Evolutionary conservation across 2,329 filamentous ascomycete genomes (phyloP).

Genomic region (Coniochaeta sp.): DNA sequence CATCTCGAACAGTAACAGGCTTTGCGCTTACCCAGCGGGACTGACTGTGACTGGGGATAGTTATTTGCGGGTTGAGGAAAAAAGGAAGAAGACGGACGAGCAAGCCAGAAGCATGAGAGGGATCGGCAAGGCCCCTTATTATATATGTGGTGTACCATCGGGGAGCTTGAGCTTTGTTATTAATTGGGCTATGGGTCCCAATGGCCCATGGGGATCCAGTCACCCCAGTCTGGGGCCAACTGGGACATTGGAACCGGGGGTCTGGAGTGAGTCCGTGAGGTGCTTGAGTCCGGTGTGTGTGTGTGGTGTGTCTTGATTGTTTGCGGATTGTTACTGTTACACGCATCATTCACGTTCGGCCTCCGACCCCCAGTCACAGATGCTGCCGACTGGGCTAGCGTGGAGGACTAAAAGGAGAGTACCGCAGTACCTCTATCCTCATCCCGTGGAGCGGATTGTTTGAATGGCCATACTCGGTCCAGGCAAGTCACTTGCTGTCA

Average conservation of each 20-base stretch:
- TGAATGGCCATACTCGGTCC: not conserved
- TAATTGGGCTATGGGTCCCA: not conserved
- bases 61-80: not conserved
- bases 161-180: not conserved
- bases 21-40: constrained; percentile 1
- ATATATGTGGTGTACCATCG: not conserved
- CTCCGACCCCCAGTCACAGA: not conserved
- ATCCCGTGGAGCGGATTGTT: not conserved
- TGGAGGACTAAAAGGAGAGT: not conserved
- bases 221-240: not conserved
- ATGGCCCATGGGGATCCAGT: not conserved
- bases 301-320: not conserved
- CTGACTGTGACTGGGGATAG: not conserved
- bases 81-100: not conserved
- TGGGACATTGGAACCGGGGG: not conserved
- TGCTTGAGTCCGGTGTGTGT: not conserved
- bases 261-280: not conserved
- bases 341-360: not conserved
- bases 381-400: not conserved
- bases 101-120: not conserved
- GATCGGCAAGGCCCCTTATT: constrained; percentile 1
- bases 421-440: not conserved
- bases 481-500: not conserved
- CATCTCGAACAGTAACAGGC: not conserved
- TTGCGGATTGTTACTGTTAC: constrained; percentile 1